Evolutionary conservation across 805 yeast species (phyloP).

Genomic region (Zygotorulaspora chibaensis): DNA sequence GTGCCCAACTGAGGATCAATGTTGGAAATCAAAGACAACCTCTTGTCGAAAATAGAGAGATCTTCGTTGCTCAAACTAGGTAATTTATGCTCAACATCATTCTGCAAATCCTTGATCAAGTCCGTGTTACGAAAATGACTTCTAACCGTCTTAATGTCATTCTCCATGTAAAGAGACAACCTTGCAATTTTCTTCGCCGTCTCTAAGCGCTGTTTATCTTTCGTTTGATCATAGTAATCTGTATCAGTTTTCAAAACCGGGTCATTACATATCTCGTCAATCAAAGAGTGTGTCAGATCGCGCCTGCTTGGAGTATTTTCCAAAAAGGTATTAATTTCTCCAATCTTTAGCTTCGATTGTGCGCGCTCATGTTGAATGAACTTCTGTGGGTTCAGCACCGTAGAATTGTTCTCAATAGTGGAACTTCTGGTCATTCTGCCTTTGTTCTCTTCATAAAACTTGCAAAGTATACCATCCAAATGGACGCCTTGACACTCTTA

Average conservation of each 20-base stretch:
- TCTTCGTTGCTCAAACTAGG: slow-evolving; percentile 25
- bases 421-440: slow-evolving; percentile 30
- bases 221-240: slow-evolving; percentile 53
- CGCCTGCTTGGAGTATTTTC: slow-evolving; percentile 49
- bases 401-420: slow-evolving; percentile 17
- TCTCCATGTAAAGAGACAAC: slow-evolving; percentile 55
- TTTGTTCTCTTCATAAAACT: neutral
- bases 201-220: slow-evolving; percentile 52
- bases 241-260: slow-evolving; percentile 56
- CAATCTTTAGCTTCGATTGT: slow-evolving; percentile 39
- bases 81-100: slow-evolving; percentile 10
- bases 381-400: slow-evolving; percentile 28
- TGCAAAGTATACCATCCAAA: too few species aligned
- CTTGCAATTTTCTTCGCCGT: slow-evolving; percentile 61
- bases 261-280: slow-evolving; percentile 61
- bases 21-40: slow-evolving; percentile 55
- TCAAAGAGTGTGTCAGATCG: slow-evolving; percentile 43
- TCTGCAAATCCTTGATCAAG: slow-evolving; percentile 26
- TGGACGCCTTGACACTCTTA: too few species aligned
- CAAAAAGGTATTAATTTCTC: slow-evolving; percentile 50
- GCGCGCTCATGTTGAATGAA: slow-evolving; percentile 43
- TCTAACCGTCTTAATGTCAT: slow-evolving; percentile 31
- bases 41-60: slow-evolving; percentile 45
- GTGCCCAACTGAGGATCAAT: slow-evolving; percentile 80
- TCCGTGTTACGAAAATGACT: slow-evolving; percentile 23